Evolutionary conservation across 805 yeast genomes (phyloP).

Genomic region (Starmerella floris): DNA sequence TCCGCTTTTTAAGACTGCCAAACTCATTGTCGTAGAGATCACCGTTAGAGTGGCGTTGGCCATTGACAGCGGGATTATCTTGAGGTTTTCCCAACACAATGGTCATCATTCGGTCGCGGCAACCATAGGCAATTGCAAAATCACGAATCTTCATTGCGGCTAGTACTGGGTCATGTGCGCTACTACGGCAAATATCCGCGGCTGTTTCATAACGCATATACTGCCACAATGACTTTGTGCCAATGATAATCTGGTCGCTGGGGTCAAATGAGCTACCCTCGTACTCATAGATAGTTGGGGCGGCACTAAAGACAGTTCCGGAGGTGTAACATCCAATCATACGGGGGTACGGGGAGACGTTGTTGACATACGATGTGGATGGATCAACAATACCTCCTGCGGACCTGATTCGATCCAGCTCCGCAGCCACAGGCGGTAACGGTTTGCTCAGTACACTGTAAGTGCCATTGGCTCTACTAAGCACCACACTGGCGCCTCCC

Average conservation of each 20-base stretch:
- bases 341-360: slow-evolving; percentile 61
- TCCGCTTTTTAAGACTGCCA: slow-evolving; percentile 30
- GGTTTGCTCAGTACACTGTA: slow-evolving; percentile 73
- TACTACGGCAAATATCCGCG: slow-evolving; percentile 77
- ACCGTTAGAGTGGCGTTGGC: slow-evolving; percentile 1
- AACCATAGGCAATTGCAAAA: slow-evolving; percentile 86
- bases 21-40: slow-evolving; percentile 6
- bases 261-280: slow-evolving; percentile 42
- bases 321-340: slow-evolving; percentile 83
- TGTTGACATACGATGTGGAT: slow-evolving; percentile 71
- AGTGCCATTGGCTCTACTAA: slow-evolving; percentile 73
- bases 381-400: slow-evolving; percentile 85
- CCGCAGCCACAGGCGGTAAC: slow-evolving; percentile 57
- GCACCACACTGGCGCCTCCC: slow-evolving; percentile 77
- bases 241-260: slow-evolving; percentile 78
- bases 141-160: slow-evolving; percentile 92
- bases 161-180: slow-evolving; percentile 59
- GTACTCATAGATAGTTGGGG: slow-evolving; percentile 52
- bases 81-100: slow-evolving; percentile 36
- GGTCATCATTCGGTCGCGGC: slow-evolving; percentile 69
- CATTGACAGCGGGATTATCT: background rate
- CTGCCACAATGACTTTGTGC: slow-evolving; percentile 77
- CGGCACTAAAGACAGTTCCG: slow-evolving; percentile 78
- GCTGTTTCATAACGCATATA: slow-evolving; percentile 69
- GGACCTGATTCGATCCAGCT: slow-evolving; percentile 59